Base-by-base conservation (phyloP, 495 filamentous ascomycete species). In the Podospora anserina region DNA sequence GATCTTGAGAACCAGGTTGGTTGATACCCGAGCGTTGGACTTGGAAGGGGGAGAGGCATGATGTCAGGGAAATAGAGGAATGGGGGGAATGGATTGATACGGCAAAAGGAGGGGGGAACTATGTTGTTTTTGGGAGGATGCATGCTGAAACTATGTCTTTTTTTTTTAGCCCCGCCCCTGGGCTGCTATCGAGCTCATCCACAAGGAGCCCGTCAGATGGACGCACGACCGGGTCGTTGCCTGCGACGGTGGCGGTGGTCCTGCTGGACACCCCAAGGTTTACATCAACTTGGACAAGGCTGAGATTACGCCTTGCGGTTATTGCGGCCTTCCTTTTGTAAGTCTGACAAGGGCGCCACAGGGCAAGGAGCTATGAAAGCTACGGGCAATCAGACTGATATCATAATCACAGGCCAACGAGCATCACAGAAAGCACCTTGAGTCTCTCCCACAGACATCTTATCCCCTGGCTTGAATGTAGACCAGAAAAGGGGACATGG, bases 261-360 rank as follows among this genome's bases (percentile, higher is more conserved):
- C 94, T 63, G 82, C 91, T 49, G 95, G 95, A 28, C 95, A 99
- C 80, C 95, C 95, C 54, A 86, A 86, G 76, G 90, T 99, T 79
- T 99, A 91, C 79, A 99, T 99, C 86, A 99, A 99, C 80, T 89
- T 91, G 71, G 95, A 99, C 82, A 97, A 97, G 86, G 90, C 95
- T 67, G 88, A 97, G 82, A 97, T 99, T 76, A 87, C 85, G 75
- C 84, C 84, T 75, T 99, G 95, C 83, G 88, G 84, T 68, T 99
- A 99, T 82, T 99, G 95, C 77, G 95, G 95, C n/a, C 75, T 94
- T 72, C 95, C 96, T 71, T 99, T 89, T 77, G 95, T 97, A 84
- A 76, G 94, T 88, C 54, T 20, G 26, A 9, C 39, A 11, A 1
- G 7, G 9, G 9, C 2, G 2, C 9, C 9, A 49, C 7, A 11